Evolutionary conservation across 2,329 filamentous ascomycete species (phyloP).

Genomic region (Botrytis byssoidea): DNA sequence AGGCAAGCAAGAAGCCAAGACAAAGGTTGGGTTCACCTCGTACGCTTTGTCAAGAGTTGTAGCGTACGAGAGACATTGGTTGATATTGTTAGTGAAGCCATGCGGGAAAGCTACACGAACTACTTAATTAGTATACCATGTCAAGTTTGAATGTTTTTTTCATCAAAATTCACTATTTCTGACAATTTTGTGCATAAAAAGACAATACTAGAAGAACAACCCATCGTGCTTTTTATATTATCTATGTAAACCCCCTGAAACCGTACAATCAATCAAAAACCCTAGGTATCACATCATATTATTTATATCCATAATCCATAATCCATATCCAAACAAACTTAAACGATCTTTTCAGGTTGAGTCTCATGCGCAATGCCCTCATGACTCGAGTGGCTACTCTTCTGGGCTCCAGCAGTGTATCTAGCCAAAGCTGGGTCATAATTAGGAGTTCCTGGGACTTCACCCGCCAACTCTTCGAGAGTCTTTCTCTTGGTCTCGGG

Average conservation of each 20-base stretch:
- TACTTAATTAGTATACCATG: background rate
- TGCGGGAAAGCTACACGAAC: background rate
- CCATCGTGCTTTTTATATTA: background rate
- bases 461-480: conserved; percentile 57
- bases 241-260: background rate
- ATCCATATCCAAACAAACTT: background rate
- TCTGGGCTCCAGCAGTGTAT: background rate
- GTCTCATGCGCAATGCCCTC: background rate
- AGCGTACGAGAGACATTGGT: background rate
- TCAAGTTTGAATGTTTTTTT: background rate
- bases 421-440: conserved; percentile 16
- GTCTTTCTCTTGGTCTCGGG: conserved; percentile 75
- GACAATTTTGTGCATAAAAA: background rate
- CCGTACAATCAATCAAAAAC: conserved; percentile 7
- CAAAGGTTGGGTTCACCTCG: background rate
- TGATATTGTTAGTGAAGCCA: background rate
- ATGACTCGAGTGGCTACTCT: background rate
- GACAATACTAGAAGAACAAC: background rate
- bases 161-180: background rate
- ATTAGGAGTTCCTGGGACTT: conserved; percentile 19
- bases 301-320: background rate
- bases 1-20: background rate
- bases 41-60: background rate
- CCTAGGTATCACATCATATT: conserved; percentile 13
- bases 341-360: background rate